A percentile compares a stretch with the other conserved stretches of the same genome.
Conservation (phyloP, 1,284 basidiomycete species). For the Boletus hoseneyae region DNA sequence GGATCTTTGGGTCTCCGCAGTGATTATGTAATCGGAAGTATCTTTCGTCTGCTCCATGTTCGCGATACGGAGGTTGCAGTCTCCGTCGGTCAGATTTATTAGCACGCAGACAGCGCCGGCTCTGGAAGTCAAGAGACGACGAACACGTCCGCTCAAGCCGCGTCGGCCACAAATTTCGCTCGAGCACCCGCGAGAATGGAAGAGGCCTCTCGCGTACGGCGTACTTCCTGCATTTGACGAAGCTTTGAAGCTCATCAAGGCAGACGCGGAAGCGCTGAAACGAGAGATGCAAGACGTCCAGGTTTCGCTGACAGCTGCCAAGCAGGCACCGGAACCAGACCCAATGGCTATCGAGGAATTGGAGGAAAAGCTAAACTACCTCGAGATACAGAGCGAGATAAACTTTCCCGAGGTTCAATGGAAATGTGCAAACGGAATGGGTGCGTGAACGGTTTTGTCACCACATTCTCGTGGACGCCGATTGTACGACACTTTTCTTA, state of each 20-base stretch:
- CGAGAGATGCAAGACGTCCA: conserved; percentile 45
- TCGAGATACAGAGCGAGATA: conserved; percentile 64
- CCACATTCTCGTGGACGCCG: neutral
- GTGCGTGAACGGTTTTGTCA: conserved; percentile 41
- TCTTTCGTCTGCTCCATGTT: conserved; percentile 20
- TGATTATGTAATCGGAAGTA: conserved; percentile 17
- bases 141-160: conserved; percentile 20
- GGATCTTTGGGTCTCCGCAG: conserved; percentile 24
- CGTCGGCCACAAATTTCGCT: conserved; percentile 50
- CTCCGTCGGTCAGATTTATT: conserved; percentile 1
- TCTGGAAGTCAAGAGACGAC: conserved; percentile 5
- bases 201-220: conserved; percentile 62
- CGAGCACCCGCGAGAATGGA: conserved; percentile 57
- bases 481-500: conserved; percentile 26
- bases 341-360: conserved; percentile 39
- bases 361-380: conserved; percentile 43
- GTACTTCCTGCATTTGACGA: conserved; percentile 81
- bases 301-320: conserved; percentile 33
- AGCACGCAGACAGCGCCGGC: conserved; percentile 7
- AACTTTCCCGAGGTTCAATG: conserved; percentile 80
- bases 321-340: conserved; percentile 32
- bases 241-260: conserved; percentile 64
- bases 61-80: conserved; percentile 10
- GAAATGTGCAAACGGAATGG: conserved; percentile 72
- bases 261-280: conserved; percentile 44